A percentile compares a stretch with the other conserved stretches of the same genome.
Conservation (phyloP, 2,329 filamentous ascomycete genomes). For the Fusarium caatingaense region DNA sequence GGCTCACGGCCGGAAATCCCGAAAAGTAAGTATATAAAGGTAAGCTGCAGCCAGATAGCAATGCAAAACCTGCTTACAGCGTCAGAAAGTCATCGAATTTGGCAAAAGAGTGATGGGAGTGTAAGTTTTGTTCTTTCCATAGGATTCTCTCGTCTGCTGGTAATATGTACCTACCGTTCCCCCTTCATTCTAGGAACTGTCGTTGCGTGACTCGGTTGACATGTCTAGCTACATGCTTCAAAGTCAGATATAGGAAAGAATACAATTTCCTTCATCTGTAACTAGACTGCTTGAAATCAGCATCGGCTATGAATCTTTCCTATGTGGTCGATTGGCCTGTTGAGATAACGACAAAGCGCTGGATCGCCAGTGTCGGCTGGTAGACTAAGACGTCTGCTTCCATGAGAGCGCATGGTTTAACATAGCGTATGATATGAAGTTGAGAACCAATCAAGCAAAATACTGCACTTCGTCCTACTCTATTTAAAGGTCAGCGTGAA, state of each 20-base stretch:
- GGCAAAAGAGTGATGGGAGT: background rate
- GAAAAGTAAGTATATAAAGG: background rate
- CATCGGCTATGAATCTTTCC: background rate
- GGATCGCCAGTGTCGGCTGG: background rate
- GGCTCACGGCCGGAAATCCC: slow-evolving; percentile 22
- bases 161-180: background rate
- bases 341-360: background rate
- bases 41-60: accelerated
- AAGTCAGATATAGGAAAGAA: background rate
- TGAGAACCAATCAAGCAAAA: background rate
- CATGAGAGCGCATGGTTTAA: background rate
- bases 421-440: background rate
- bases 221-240: background rate
- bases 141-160: background rate
- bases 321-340: too few relatives aligned
- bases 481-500: background rate
- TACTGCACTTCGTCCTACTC: background rate
- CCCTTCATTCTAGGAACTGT: background rate
- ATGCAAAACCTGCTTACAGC: too few relatives aligned
- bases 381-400: background rate
- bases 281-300: too few relatives aligned
- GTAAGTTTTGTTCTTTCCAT: too few relatives aligned
- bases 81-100: background rate
- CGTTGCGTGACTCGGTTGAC: background rate
- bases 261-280: background rate